Base-by-base conservation (phyloP, 1,139 yeast species). In the Candida mesenterica region DNA sequence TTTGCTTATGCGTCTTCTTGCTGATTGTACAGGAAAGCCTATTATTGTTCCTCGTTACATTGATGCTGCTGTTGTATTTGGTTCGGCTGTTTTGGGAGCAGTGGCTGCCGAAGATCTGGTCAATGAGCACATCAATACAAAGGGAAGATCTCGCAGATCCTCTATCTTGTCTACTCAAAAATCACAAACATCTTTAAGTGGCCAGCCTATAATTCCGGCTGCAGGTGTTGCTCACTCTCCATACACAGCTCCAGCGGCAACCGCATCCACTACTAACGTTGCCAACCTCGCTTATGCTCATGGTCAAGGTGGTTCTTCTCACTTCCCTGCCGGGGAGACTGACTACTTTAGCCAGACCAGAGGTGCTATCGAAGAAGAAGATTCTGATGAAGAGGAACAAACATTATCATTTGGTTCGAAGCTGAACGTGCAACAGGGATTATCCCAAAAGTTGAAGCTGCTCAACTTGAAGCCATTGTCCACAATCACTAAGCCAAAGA, bases 11-110 rank as follows among this genome's bases (percentile, higher is more conserved):
- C 76, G 95, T 64, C 68, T 90, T 43, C 73, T 92, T 59, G 96
- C 97, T 2, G 95, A 92, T 50, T 85, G 95, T 54, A 88, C 97
- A 1, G 95, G 95, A 3, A 71, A 84, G 63, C 95, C 97, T n/a
- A 79, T 92, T 35, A 76, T 92, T 33, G 87, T 90, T 48, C 98
- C 98, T 34, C 76, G 94, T 55, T 89, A 90, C 59, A 89, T 92
- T 50, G 97, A 90, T 55, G 94, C 97, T 1, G 95, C 97, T 2
- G 98, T 92, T 31, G 97, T 92, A 4, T 84, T 90, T 53, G 98
- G 98, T 19, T 75, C 96, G 4, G 97, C 98, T 0, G 69, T 92
- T 58, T 72, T 92, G 42, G 98, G 97, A 24, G 97, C 97, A 2
- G 89, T 82, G 44, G 97, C 98, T 5, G 87, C 92, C 2, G 80